Conservation (phyloP, 768 basidiomycete species). For the Leucogyrophana mollusca region DNA sequence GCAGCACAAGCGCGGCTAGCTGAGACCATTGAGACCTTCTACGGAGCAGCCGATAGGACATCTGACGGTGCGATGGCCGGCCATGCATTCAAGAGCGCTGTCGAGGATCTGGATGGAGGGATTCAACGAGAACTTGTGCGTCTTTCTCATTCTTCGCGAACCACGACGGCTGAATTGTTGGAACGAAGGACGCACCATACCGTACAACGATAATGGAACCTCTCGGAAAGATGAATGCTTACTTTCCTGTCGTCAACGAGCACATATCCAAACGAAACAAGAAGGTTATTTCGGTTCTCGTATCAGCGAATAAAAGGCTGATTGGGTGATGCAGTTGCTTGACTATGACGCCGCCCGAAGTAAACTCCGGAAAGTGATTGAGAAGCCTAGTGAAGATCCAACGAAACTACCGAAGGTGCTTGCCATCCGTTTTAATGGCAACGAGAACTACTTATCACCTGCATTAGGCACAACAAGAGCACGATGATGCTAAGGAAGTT, state of each 20-base stretch:
- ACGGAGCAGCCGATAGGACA: constrained; percentile 76
- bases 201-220: constrained; percentile 95
- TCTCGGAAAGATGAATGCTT: constrained; percentile 93
- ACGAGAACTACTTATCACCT: not conserved
- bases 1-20: constrained; percentile 90
- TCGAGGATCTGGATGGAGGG: constrained; percentile 88
- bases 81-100: constrained; percentile 92
- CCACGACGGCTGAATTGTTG: constrained; percentile 3
- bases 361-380: constrained; percentile 82
- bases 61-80: constrained; percentile 96
- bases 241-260: constrained; percentile 91
- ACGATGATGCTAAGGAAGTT: constrained; percentile 92
- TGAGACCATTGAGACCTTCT: constrained; percentile 92
- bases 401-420: constrained; percentile 82
- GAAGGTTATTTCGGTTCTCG: constrained; percentile 56
- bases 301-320: not conserved
- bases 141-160: constrained; percentile 8
- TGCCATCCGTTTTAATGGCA: not conserved
- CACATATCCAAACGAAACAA: constrained; percentile 94
- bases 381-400: constrained; percentile 92
- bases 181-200: constrained; percentile 82
- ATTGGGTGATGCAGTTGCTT: constrained; percentile 57
- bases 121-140: constrained; percentile 83
- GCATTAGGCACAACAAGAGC: constrained; percentile 81
- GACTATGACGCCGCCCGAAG: constrained; percentile 95